A percentile compares a stretch with the other conserved stretches of the same genome.
Evolutionary conservation across 805 yeast species (phyloP).

Genomic region (Kluyveromyces dobzhanskii): DNA sequence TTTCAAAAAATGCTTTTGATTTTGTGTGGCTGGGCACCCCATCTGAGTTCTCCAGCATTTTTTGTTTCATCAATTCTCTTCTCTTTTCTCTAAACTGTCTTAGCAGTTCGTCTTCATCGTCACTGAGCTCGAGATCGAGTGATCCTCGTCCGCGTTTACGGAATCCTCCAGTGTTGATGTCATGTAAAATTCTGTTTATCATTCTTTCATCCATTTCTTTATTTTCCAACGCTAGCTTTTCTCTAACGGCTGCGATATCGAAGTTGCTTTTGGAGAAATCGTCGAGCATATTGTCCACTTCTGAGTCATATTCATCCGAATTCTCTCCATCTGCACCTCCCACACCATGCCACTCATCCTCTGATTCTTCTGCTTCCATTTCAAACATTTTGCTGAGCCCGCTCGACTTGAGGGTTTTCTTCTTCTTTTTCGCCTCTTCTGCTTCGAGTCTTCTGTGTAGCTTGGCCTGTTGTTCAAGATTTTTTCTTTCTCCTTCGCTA

Average conservation of each 20-base stretch:
- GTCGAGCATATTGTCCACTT: conserved; percentile 72
- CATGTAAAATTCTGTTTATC: conserved; percentile 60
- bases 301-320: conserved; percentile 53
- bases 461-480: conserved; percentile 17
- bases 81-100: conserved; percentile 33
- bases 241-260: conserved; percentile 50
- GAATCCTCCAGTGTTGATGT: conserved; percentile 64
- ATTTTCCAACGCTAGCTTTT: conserved; percentile 50
- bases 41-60: conserved; percentile 40
- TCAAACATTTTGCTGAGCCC: conserved; percentile 60
- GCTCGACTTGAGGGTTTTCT: conserved; percentile 44
- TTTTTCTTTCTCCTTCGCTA: conserved; percentile 15
- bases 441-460: conserved; percentile 19
- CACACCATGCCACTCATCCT: conserved; percentile 78
- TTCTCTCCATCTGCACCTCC: conserved; percentile 62
- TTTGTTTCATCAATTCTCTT: conserved; percentile 39
- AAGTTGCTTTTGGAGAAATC: conserved; percentile 51
- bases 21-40: conserved; percentile 44
- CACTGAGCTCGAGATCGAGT: conserved; percentile 59
- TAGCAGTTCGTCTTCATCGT: conserved; percentile 59
- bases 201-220: conserved; percentile 53
- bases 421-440: conserved; percentile 25
- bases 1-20: conserved; percentile 58
- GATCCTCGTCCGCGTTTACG: conserved; percentile 47
- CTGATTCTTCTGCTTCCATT: conserved; percentile 82